Percentiles rank a stretch among this genome's conserved stretches.
These are phyloP conservation scores for Fusarium sp. DNA, from an alignment of 2,329 filamentous ascomycete genomes.

Conservation along the genomic window DNA sequence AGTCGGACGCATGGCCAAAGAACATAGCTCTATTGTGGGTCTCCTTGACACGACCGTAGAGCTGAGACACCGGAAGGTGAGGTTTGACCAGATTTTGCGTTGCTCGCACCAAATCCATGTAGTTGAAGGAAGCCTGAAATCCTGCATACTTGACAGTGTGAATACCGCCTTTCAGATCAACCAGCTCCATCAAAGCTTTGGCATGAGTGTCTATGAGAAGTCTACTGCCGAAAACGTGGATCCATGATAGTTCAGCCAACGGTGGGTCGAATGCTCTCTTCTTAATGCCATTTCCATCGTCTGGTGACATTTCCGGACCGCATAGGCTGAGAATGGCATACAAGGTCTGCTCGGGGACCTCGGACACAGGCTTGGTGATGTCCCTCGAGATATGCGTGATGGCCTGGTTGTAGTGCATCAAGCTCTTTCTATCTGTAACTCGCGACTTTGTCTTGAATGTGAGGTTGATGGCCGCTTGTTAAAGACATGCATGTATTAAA, in stretches of 20 bases:
- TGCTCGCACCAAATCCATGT: constrained; percentile 14
- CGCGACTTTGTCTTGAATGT: neutral
- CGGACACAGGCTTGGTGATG: neutral
- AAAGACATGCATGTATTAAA: constrained; percentile 4
- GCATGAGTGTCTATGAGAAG: constrained; percentile 1
- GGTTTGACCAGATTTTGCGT: neutral
- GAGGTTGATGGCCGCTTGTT: constrained; percentile 12
- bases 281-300: neutral
- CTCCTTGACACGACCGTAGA: neutral
- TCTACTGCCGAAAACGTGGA: constrained; percentile 13
- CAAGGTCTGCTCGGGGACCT: constrained; percentile 11
- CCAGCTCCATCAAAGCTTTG: neutral
- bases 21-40: neutral
- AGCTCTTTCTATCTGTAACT: neutral
- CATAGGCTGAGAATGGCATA: constrained; percentile 17
- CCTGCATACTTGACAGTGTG: neutral
- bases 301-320: neutral
- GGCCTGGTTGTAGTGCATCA: constrained; percentile 4
- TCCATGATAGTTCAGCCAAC: constrained; percentile 4
- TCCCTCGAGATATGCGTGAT: neutral
- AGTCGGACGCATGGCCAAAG: neutral
- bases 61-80: neutral
- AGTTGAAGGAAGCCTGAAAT: constrained; percentile 19
- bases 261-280: neutral
- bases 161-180: constrained; percentile 6